Evolutionary conservation across 2,329 filamentous ascomycete genomes (phyloP).

Genomic region (Stemphylium lycopersici): DNA sequence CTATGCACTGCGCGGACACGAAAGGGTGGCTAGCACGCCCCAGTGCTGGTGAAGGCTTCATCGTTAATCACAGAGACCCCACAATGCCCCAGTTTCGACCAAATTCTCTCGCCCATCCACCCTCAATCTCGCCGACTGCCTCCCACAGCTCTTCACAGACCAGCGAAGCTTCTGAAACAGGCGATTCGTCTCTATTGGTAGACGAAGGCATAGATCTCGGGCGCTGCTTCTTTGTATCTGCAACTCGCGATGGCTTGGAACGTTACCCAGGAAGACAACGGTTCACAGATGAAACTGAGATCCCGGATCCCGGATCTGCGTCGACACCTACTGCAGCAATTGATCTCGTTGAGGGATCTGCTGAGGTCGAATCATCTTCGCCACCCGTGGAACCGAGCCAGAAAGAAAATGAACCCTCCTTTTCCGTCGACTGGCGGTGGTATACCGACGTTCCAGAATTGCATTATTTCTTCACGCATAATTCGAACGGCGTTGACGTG

Average conservation of each 20-base stretch:
- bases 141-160: constrained; percentile 2
- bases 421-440: constrained; percentile 7
- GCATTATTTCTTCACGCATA: constrained; percentile 16
- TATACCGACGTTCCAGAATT: constrained; percentile 26
- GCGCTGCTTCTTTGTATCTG: constrained; percentile 4
- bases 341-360: not conserved
- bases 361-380: not conserved
- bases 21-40: constrained; percentile 25
- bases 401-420: not conserved
- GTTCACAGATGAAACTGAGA: not conserved
- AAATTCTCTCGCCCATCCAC: constrained; percentile 48
- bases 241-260: constrained; percentile 3
- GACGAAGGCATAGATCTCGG: not conserved
- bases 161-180: constrained; percentile 5
- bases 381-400: not conserved
- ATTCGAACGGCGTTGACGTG: not conserved
- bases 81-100: constrained; percentile 73
- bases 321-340: not conserved
- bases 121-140: not conserved
- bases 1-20: constrained; percentile 17
- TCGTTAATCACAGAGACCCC: constrained; percentile 55
- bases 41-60: not conserved
- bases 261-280: constrained; percentile 1
- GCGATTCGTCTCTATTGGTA: constrained; percentile 3
- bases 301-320: not conserved